Percentiles rank a stretch among this genome's conserved stretches.
Conservation (phyloP, 2,329 filamentous ascomycete genomes). For the Aspergillus versicolor region DNA sequence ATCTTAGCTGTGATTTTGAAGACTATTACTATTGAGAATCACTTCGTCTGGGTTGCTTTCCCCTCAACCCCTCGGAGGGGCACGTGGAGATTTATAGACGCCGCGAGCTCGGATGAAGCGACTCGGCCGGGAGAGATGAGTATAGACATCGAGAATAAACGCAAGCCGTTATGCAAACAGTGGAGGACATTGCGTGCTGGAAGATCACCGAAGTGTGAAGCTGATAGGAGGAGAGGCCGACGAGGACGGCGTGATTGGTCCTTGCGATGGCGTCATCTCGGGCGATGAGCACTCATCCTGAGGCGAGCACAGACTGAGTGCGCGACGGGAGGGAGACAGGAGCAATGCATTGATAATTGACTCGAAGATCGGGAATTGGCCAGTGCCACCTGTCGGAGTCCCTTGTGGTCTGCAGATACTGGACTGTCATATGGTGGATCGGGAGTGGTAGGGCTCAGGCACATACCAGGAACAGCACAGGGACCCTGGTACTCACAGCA, state of each 20-base stretch:
- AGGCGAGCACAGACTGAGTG: not conserved
- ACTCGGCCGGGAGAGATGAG: constrained; percentile 9
- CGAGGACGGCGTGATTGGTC: constrained; percentile 8
- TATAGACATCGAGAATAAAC: not conserved
- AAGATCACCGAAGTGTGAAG: not conserved
- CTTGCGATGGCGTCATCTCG: constrained; percentile 26
- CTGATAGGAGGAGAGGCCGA: constrained; percentile 17
- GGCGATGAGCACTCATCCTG: not conserved
- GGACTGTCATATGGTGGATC: too few relatives aligned
- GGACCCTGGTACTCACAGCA: not conserved
- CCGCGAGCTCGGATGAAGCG: constrained; percentile 21
- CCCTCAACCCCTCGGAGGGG: not conserved
- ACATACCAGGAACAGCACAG: not conserved
- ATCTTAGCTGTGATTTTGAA: not conserved
- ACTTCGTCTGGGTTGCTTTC: not conserved
- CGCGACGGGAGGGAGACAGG: not conserved
- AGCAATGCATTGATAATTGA: not conserved
- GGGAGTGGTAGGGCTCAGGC: too few relatives aligned
- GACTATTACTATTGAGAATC: not conserved
- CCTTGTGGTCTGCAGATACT: not conserved
- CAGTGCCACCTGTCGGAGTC: too few relatives aligned
- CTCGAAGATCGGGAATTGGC: not conserved
- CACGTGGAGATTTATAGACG: constrained; percentile 30
- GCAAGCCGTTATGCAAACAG: constrained; percentile 21
- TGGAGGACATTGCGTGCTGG: constrained; percentile 33